These are phyloP conservation scores for Dalbergia cultrata DNA, from an alignment of 306 rosid genomes.

Conservation along the genomic window DNA sequence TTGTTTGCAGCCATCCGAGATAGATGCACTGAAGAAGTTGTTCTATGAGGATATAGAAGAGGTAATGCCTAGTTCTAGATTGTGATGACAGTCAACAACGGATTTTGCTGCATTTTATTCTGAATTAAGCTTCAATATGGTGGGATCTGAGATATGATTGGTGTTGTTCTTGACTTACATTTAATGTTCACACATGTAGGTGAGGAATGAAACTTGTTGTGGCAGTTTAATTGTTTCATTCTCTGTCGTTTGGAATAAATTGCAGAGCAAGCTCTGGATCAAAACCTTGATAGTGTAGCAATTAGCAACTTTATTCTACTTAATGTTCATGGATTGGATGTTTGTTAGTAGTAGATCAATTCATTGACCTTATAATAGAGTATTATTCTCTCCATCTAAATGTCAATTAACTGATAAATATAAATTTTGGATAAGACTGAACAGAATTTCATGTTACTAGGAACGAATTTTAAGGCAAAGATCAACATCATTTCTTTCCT, in stretches of 20 bases:
- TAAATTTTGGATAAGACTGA: too few relatives aligned
- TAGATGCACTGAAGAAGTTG: conserved; percentile 49
- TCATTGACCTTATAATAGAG: too few relatives aligned
- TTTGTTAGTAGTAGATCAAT: too few relatives aligned
- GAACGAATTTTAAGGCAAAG: too few relatives aligned
- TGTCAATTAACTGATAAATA: too few relatives aligned
- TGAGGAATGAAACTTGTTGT: neutral
- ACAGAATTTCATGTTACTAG: too few relatives aligned
- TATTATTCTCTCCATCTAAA: too few relatives aligned
- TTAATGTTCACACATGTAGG: neutral
- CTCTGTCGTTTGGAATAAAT: neutral
- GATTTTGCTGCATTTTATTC: neutral
- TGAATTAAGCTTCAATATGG: neutral
- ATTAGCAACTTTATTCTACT: neutral
- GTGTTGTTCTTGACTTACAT: neutral
- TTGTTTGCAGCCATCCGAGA: conserved; percentile 42
- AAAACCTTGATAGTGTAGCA: neutral
- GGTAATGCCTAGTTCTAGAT: conserved; percentile 27
- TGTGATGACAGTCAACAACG: conserved; percentile 26
- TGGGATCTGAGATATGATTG: neutral
- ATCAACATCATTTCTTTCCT: too few relatives aligned
- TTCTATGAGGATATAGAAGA: conserved; percentile 49
- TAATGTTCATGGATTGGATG: neutral
- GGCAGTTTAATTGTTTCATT: neutral
- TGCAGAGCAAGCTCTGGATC: neutral